phyloP scores from a whole-genome alignment of 768 basidiomycete genomes.

The Serpula lacrymans region DNA sequence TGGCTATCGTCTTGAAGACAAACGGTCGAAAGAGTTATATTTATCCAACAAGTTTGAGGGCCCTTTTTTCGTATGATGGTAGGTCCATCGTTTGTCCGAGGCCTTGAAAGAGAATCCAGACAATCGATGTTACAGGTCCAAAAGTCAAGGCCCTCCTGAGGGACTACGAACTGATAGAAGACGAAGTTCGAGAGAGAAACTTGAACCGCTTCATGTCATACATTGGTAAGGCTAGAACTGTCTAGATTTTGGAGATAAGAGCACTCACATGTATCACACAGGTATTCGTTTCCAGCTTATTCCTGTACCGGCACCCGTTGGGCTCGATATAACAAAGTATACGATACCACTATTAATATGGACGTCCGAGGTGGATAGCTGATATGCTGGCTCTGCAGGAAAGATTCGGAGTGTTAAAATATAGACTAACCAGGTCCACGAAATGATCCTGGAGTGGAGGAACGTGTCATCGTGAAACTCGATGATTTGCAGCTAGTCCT shows the following conservation, averaged over 20 bases:
- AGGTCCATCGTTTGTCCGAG: slow-evolving; percentile 16
- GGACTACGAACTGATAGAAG: slow-evolving; percentile 47
- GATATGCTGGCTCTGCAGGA: no score
- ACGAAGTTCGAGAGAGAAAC: slow-evolving; percentile 41
- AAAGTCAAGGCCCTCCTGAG: slow-evolving; percentile 38
- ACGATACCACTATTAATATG: no score
- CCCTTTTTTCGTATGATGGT: slow-evolving; percentile 54
- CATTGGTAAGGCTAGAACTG: slow-evolving; percentile 39
- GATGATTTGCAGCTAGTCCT: no score
- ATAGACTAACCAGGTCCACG: no score
- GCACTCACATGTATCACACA: slow-evolving; percentile 1
- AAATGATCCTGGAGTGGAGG: no score
- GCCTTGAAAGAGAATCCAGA: not conserved
- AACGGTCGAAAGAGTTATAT: slow-evolving; percentile 45
- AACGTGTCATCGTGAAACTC: no score
- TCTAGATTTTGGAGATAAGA: not conserved
- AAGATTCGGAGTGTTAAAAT: no score
- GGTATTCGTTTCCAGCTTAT: slow-evolving; percentile 1
- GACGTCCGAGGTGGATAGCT: no score
- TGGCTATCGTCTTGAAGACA: slow-evolving; percentile 43
- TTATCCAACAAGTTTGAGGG: slow-evolving; percentile 48
- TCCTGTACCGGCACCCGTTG: no score
- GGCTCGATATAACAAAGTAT: no score
- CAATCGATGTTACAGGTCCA: slow-evolving; percentile 31
- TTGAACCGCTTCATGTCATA: slow-evolving; percentile 54